Base-by-base conservation (phyloP, 75 land plant species). In the Cryptomeria japonica region DNA sequence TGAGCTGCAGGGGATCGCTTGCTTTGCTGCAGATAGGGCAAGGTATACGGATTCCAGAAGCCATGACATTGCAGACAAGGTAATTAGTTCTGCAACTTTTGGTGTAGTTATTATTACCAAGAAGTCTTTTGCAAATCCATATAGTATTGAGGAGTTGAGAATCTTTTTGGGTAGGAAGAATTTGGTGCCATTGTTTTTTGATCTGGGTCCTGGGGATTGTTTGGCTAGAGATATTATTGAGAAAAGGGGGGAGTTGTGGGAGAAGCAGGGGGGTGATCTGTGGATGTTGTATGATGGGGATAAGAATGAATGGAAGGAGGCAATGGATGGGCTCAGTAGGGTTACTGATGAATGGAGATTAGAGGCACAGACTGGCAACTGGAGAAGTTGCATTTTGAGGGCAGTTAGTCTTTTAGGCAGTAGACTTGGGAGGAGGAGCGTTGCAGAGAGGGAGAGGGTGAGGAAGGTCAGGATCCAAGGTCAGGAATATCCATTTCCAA, bases 101-200 rank as follows among this genome's bases (percentile, higher is more conserved):
- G 99, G 99, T 0, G 93, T 97, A 25, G 94, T 96, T 32, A 91
- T 97, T n/a, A 55, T 97, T 5, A 92, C 98, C 3, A 93, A 88
- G 80, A 94, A 91, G 89, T 91, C 96, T 19, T 95, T 97, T 89
- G 87, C 85, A 61, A 94, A 94, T 86, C 94, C 96, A 44, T 95
- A 93, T 84, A 91, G 91, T 70, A 94, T 97, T n/a, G 96, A 96
- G 85, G 99, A 97, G 90, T 64, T 97, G 5, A 85, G 91, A 47
- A 80, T 84, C 32, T 97, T 97, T 85, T 88, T 94, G 31, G 87
- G 88, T 37, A 92, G 95, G 86, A 93, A 92, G 90, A 97, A 95
- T 86, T 91, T 97, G 91, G 92, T 96, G 44, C 99, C 99, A 0
- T 85, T 97, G 39, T 97, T 92, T 86, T 97, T 97, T 87, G 99